Conservation (phyloP, 768 basidiomycete species). For the Lepiota brunneoincarnata region DNA sequence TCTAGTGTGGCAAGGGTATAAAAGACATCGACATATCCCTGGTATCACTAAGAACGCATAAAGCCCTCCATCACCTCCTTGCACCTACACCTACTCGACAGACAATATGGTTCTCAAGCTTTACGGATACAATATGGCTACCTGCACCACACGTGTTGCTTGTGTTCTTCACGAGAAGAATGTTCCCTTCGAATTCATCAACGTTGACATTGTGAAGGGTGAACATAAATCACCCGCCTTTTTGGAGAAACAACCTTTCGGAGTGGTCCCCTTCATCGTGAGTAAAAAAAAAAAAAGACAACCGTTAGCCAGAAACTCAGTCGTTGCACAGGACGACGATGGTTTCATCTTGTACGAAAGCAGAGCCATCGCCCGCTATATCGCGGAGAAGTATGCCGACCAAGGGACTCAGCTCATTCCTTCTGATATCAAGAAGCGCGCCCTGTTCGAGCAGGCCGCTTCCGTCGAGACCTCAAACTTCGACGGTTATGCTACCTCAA, state of each 20-base stretch:
- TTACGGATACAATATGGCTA: too few relatives aligned
- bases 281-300: slow-evolving; percentile 8
- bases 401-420: slow-evolving; percentile 50
- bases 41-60: too few relatives aligned
- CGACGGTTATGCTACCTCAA: slow-evolving; percentile 28
- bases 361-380: slow-evolving; percentile 52
- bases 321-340: slow-evolving; percentile 41
- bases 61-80: too few relatives aligned
- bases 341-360: slow-evolving; percentile 56
- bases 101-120: too few relatives aligned
- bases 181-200: too few relatives aligned
- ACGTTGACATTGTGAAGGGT: too few relatives aligned
- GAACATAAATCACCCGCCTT: slow-evolving; percentile 21
- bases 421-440: slow-evolving; percentile 26
- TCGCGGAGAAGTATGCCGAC: slow-evolving; percentile 43
- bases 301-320: background rate
- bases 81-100: too few relatives aligned
- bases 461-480: slow-evolving; percentile 49
- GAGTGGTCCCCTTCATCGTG: slow-evolving; percentile 52
- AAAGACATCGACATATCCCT: too few relatives aligned
- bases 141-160: too few relatives aligned
- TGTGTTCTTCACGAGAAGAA: too few relatives aligned
- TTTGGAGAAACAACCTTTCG: slow-evolving; percentile 50
- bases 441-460: slow-evolving; percentile 37
- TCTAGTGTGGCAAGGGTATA: too few relatives aligned